A percentile compares a stretch with the other conserved stretches of the same genome.
phyloP scores from a whole-genome alignment of 495 filamentous ascomycete species.

The Penicillium pancosmium region DNA sequence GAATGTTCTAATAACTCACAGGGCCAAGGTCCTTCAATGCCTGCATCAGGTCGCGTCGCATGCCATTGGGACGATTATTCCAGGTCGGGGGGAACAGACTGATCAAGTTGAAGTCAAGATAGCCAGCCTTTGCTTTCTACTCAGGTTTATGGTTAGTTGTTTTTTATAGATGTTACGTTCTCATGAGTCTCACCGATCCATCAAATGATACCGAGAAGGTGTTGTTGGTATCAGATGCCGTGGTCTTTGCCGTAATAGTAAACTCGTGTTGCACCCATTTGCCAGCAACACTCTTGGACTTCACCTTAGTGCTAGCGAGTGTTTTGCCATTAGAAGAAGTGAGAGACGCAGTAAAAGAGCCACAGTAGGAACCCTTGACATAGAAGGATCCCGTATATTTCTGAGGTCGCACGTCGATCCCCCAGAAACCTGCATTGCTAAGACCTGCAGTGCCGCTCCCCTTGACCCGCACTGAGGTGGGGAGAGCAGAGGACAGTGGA shows the following conservation, averaged over 20 bases:
- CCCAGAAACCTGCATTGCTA: slow-evolving; percentile 64
- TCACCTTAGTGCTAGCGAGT: slow-evolving; percentile 32
- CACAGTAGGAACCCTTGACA: slow-evolving; percentile 47
- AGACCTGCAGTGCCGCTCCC: slow-evolving; percentile 51
- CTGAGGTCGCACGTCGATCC: slow-evolving; percentile 57
- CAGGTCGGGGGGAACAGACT: slow-evolving; percentile 70
- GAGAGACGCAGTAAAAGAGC: slow-evolving; percentile 34
- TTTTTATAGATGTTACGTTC: background rate
- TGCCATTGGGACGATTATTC: slow-evolving; percentile 58
- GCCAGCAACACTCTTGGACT: slow-evolving; percentile 28
- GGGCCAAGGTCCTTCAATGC: slow-evolving; percentile 52
- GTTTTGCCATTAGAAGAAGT: slow-evolving; percentile 33
- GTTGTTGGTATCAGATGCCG: slow-evolving; percentile 62
- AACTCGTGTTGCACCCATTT: slow-evolving; percentile 40
- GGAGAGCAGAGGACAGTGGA: slow-evolving; percentile 63
- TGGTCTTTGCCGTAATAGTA: slow-evolving; percentile 35
- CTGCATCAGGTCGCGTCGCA: slow-evolving; percentile 62
- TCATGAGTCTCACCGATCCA: slow-evolving; percentile 32
- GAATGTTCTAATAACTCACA: slow-evolving; percentile 12
- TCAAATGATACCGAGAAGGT: slow-evolving; percentile 65
- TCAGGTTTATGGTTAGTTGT: background rate
- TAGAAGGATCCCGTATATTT: slow-evolving; percentile 63
- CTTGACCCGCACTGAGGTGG: slow-evolving; percentile 61
- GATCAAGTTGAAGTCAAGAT: slow-evolving; percentile 68
- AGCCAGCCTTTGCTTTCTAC: slow-evolving; percentile 44